phyloP scores from a whole-genome alignment of 352 stramenopile genomes.

The Thalassiosira hispida region DNA sequence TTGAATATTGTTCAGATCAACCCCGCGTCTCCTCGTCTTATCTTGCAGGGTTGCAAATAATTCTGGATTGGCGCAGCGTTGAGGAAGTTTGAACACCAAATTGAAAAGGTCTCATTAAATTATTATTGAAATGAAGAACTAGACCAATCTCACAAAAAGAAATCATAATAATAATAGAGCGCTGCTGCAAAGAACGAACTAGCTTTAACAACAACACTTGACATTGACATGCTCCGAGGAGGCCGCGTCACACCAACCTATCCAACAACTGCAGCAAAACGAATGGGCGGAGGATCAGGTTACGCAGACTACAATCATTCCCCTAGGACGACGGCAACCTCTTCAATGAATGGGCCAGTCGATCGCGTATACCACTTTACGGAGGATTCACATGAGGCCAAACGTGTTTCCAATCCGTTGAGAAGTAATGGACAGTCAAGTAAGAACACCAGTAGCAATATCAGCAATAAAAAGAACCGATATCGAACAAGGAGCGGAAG shows the following conservation, averaged over 20 bases:
- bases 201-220: too few species aligned
- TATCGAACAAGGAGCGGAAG: not conserved
- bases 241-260: not conserved
- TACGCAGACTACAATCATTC: not conserved
- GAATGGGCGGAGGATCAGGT: slow-evolving; percentile 6
- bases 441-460: not conserved
- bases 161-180: too few species aligned
- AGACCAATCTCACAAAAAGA: too few species aligned
- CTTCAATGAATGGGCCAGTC: slow-evolving; percentile 31
- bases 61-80: too few species aligned
- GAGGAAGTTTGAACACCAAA: too few species aligned
- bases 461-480: slow-evolving; percentile 7
- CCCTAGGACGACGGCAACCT: not conserved
- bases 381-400: slow-evolving; percentile 17
- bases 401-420: not conserved
- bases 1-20: too few species aligned
- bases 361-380: slow-evolving; percentile 49
- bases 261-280: not conserved
- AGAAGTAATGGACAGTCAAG: not conserved
- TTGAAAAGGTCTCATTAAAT: too few species aligned
- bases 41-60: too few species aligned
- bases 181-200: too few species aligned
- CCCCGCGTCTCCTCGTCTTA: too few species aligned
- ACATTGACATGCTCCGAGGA: slow-evolving; percentile 2
- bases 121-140: too few species aligned